A percentile compares a stretch with the other conserved stretches of the same genome.
These are phyloP conservation scores for Pichia sp. DNA, from an alignment of 1,139 yeast genomes.

Conservation along the genomic window DNA sequence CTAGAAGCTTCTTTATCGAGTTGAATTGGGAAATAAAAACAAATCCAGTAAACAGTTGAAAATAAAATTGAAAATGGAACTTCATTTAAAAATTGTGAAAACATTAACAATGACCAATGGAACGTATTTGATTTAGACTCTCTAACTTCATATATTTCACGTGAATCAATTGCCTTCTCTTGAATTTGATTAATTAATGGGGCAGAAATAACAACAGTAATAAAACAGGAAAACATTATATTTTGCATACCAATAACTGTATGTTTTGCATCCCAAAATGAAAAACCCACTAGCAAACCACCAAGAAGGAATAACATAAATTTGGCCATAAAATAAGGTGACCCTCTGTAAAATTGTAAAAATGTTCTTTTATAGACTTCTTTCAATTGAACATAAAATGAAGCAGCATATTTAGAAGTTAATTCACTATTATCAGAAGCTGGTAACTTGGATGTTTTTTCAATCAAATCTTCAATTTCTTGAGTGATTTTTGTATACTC, in stretches of 20 bases:
- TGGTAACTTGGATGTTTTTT: slow-evolving; percentile 21
- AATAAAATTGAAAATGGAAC: slow-evolving; percentile 49
- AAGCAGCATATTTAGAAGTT: slow-evolving; percentile 32
- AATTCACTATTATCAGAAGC: slow-evolving; percentile 31
- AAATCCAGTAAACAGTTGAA: slow-evolving; percentile 45
- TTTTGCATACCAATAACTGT: slow-evolving; percentile 48
- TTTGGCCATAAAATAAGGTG: slow-evolving; percentile 42
- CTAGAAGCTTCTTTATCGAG: slow-evolving; percentile 37
- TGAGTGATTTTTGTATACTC: slow-evolving; percentile 14
- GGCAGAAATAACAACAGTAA: slow-evolving; percentile 42
- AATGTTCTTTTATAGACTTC: slow-evolving; percentile 38
- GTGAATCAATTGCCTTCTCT: slow-evolving; percentile 45
- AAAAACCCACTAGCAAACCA: slow-evolving; percentile 45
- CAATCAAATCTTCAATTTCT: slow-evolving; percentile 24
- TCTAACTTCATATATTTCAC: slow-evolving; percentile 56
- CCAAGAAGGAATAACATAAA: slow-evolving; percentile 27
- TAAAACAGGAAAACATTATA: slow-evolving; percentile 45
- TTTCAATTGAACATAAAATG: slow-evolving; percentile 35
- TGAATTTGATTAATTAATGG: slow-evolving; percentile 54
- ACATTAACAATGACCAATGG: slow-evolving; percentile 54
- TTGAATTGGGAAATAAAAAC: slow-evolving; percentile 54
- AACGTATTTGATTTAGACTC: slow-evolving; percentile 60
- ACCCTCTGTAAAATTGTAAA: slow-evolving; percentile 43
- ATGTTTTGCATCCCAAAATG: slow-evolving; percentile 27
- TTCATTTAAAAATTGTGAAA: slow-evolving; percentile 48